Conservation (phyloP, 164 flowering plant species). For the Vitis riparia region DNA sequence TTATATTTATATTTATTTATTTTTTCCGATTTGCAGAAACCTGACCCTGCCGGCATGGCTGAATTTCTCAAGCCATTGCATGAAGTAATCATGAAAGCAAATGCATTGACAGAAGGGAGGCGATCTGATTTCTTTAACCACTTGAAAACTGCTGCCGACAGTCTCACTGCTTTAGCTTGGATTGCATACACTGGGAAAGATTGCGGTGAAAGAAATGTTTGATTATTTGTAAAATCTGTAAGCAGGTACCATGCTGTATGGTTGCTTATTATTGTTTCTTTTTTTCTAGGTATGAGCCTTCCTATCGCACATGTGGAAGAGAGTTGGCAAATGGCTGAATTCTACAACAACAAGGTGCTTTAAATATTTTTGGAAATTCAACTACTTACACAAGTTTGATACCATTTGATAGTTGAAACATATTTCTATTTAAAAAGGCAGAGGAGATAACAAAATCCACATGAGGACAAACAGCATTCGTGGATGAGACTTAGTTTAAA, state of each 20-base stretch:
- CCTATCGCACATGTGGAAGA: slow-evolving; percentile 99
- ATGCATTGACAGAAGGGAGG: slow-evolving; percentile 78
- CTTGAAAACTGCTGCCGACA: slow-evolving; percentile 79
- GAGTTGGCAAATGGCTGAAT: slow-evolving; percentile 98
- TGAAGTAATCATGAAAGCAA: slow-evolving; percentile 80
- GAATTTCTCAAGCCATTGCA: slow-evolving; percentile 90
- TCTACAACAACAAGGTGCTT: slow-evolving; percentile 85
- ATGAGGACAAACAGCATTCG: no score
- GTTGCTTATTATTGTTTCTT: background rate
- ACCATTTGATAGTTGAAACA: no score
- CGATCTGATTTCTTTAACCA: slow-evolving; percentile 88
- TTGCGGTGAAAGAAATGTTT: slow-evolving; percentile 58
- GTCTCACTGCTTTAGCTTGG: slow-evolving; percentile 94
- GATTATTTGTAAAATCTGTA: background rate
- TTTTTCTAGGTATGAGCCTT: slow-evolving; percentile 84
- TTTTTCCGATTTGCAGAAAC: slow-evolving; percentile 63
- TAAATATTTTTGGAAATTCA: background rate
- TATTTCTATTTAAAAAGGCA: no score
- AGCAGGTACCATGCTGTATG: slow-evolving; percentile 1
- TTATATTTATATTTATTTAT: no score
- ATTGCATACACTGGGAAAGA: slow-evolving; percentile 93
- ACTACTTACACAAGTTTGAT: background rate
- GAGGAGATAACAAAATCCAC: background rate
- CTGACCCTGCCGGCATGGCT: slow-evolving; percentile 60
- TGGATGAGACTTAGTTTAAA: no score